These are phyloP conservation scores for Penicillium freii DNA, from an alignment of 2,329 filamentous ascomycete species.

Conservation along the genomic window DNA sequence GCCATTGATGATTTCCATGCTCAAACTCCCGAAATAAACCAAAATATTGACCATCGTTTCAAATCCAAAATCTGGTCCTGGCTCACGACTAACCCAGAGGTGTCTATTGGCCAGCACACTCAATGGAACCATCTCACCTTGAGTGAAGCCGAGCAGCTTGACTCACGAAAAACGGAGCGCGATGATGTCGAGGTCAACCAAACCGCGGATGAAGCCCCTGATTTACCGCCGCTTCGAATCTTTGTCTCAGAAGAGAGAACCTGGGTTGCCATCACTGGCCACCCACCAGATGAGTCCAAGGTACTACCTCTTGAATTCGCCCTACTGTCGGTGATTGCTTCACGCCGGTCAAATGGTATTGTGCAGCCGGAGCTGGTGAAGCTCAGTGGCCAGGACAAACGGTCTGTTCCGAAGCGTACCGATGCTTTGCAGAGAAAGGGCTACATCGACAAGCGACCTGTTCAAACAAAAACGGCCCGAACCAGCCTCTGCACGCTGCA, in stretches of 20 bases:
- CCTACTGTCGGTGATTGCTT: constrained; percentile 59
- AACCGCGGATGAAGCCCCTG: not conserved
- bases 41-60: constrained; percentile 50
- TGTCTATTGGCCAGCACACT: constrained; percentile 49
- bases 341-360: constrained; percentile 54
- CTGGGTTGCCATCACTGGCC: constrained; percentile 61
- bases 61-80: constrained; percentile 58
- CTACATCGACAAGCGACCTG: constrained; percentile 58
- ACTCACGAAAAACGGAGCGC: not conserved
- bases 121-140: constrained; percentile 43
- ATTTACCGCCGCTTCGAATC: constrained; percentile 35
- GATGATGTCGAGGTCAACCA: not conserved
- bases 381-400: constrained; percentile 62
- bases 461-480: constrained; percentile 49
- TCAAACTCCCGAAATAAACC: constrained; percentile 9
- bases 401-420: constrained; percentile 62
- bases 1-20: constrained; percentile 40
- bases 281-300: constrained; percentile 55
- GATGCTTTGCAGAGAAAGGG: constrained; percentile 57
- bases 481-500: constrained; percentile 58
- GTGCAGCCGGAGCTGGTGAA: constrained; percentile 56
- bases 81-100: constrained; percentile 56
- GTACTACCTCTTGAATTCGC: constrained; percentile 56
- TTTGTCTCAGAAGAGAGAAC: constrained; percentile 56
- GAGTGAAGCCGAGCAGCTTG: constrained; percentile 38